These are phyloP conservation scores for Marasmius oreades DNA, from an alignment of 1,284 basidiomycete species.

Conservation along the genomic window DNA sequence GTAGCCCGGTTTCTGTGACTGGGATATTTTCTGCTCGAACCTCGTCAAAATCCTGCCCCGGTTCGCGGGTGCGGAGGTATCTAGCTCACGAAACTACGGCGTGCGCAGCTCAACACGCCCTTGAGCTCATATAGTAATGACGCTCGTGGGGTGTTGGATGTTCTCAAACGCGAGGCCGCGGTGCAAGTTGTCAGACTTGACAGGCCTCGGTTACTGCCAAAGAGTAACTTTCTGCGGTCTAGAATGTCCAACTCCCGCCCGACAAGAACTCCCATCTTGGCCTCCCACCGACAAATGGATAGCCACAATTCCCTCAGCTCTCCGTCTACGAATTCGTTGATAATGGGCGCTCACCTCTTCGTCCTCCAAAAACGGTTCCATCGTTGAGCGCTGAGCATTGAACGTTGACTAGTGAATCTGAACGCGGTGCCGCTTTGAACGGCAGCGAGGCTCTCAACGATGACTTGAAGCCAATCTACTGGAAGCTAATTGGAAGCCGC, in stretches of 20 bases:
- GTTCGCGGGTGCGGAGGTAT: not conserved
- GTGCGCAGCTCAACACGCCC: not conserved
- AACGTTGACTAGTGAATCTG: not conserved
- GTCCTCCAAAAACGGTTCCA: not conserved
- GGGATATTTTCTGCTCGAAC: too few species aligned
- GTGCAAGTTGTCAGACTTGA: not conserved
- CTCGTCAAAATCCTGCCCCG: not conserved
- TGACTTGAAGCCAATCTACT: not conserved
- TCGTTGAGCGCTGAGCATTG: not conserved
- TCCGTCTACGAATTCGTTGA: not conserved
- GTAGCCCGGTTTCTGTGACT: too few species aligned
- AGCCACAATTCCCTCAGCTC: not conserved
- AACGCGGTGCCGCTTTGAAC: not conserved
- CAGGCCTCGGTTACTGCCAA: constrained; percentile 2
- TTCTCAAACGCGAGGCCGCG: not conserved
- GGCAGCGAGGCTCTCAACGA: not conserved
- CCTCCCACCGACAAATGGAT: not conserved
- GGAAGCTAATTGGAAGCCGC: not conserved
- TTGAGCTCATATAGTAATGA: not conserved
- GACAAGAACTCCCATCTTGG: not conserved
- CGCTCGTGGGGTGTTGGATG: not conserved
- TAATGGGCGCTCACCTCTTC: not conserved
- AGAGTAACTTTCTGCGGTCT: not conserved
- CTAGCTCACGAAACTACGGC: not conserved
- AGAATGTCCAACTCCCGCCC: not conserved